Evolutionary conservation across 257 asterid species (phyloP), one percentile per base, ranked within the genome.

Genomic region (Nicotiana sylvestris): DNA sequence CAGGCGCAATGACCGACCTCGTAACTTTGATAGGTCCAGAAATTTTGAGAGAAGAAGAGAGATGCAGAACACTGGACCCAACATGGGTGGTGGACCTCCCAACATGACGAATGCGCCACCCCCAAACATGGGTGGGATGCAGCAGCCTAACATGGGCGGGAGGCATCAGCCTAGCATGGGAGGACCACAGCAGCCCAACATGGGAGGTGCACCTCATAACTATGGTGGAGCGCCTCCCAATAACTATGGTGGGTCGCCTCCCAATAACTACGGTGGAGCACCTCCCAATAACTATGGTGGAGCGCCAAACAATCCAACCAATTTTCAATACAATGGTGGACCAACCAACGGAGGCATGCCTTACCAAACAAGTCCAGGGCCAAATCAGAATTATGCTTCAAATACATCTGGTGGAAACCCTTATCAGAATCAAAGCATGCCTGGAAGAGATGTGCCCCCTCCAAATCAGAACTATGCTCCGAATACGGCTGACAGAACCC

Each of bases 1-100:
- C 83, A 88, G 91, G 84, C 93, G 95, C 66, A 92, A 89, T 53
- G 97, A 91, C 85, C 87, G 95, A 58, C 95, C 95, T 66, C 91
- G 95, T 5, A 91, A 92, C 87, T 86, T 85, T 80, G 95, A 92
- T 87, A 85, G 93, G 51, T 91, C 95, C 2, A 78, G 97, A 83
- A 91, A 91, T 39, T 92, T 83, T 29, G 93, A 90, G 61, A 88
- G 95, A 39, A 89, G 95, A 81, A 86, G 62, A 66, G 58, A 49
- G 58, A 82, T 82, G 74, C 91, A 68, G 85, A 86, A 86, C 85
- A 11, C 82, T 85, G 93, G 83, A 70, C 58, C 66, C 51, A 81
- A 32, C 53, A 61, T 65, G 39, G 86, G 86, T 17, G 85, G 86
- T 6, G 89, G 88, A 32, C 89, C 80, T 37, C 86, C 86, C 57